phyloP scores from a whole-genome alignment of 169 alveolate genomes.

The Amoebophrya sp. region DNA sequence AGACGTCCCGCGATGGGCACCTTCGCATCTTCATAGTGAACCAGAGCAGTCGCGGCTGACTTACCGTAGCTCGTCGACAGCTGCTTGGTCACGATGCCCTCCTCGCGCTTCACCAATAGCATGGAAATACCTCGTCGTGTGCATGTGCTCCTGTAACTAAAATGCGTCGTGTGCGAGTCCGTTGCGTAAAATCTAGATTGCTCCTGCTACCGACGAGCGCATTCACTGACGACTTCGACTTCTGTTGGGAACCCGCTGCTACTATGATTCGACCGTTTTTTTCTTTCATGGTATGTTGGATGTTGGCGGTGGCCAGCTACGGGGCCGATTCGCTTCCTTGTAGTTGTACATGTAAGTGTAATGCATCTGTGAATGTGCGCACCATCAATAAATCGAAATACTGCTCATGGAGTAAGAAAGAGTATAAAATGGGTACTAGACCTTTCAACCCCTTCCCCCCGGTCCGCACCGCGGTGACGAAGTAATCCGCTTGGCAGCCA shows the following conservation, averaged over 20 bases:
- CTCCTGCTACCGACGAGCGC: background rate
- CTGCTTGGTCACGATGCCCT: conserved; percentile 13
- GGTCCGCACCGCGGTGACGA: conserved; percentile 35
- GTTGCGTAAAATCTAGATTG: no score
- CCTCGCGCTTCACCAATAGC: conserved; percentile 17
- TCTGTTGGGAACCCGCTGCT: no score
- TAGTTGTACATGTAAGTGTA: no score
- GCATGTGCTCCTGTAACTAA: background rate
- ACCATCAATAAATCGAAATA: no score
- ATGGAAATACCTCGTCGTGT: background rate
- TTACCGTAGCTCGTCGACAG: background rate
- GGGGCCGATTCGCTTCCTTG: no score
- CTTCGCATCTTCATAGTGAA: conserved; percentile 15
- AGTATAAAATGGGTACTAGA: background rate
- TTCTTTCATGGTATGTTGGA: background rate
- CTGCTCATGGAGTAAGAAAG: no score
- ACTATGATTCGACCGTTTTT: background rate
- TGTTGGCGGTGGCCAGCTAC: no score
- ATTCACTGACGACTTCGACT: background rate
- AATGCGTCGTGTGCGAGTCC: no score
- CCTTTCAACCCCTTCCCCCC: conserved; percentile 25
- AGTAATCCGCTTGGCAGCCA: conserved; percentile 29
- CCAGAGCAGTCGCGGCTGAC: conserved; percentile 19
- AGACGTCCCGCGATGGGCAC: conserved; percentile 22
- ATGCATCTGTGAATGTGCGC: no score